Percentiles rank a stretch among this genome's conserved stretches.
These are phyloP conservation scores for Clarireedia monteithiana DNA, from an alignment of 2,329 filamentous ascomycete species.

Conservation along the genomic window DNA sequence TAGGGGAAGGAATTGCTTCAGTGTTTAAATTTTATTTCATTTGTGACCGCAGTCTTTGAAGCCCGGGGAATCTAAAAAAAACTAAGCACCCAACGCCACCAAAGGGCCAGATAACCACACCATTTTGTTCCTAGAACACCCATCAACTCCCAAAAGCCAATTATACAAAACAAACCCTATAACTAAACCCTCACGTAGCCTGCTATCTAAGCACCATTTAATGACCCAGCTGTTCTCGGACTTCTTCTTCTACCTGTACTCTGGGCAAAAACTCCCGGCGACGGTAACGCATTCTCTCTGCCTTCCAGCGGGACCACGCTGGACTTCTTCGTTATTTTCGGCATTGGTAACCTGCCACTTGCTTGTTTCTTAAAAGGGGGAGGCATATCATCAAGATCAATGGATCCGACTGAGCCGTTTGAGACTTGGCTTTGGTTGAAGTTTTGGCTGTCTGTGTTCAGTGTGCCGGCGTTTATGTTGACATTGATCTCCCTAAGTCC, in stretches of 20 bases:
- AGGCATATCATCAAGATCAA: slow-evolving; percentile 6
- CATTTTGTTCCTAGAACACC: not conserved
- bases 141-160: not conserved
- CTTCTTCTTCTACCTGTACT: slow-evolving; percentile 27
- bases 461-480: slow-evolving; percentile 35
- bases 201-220: not conserved
- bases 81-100: not conserved
- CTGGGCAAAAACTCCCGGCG: slow-evolving; percentile 10
- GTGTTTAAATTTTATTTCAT: too few species aligned
- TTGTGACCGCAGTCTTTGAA: too few species aligned
- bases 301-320: slow-evolving; percentile 36
- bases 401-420: not conserved
- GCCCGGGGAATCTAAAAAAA: too few species aligned
- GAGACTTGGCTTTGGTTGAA: slow-evolving; percentile 4
- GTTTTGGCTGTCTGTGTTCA: slow-evolving; percentile 13
- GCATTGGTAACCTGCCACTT: slow-evolving; percentile 35
- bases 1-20: too few species aligned
- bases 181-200: not conserved
- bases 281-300: slow-evolving; percentile 33
- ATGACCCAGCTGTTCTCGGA: slow-evolving; percentile 16
- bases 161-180: not conserved
- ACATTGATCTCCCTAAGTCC: slow-evolving; percentile 44
- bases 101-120: not conserved
- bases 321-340: slow-evolving; percentile 32
- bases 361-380: slow-evolving; percentile 23